These are phyloP conservation scores for Gossypium arboreum DNA, from an alignment of 345 rosid species.

Conservation along the genomic window DNA sequence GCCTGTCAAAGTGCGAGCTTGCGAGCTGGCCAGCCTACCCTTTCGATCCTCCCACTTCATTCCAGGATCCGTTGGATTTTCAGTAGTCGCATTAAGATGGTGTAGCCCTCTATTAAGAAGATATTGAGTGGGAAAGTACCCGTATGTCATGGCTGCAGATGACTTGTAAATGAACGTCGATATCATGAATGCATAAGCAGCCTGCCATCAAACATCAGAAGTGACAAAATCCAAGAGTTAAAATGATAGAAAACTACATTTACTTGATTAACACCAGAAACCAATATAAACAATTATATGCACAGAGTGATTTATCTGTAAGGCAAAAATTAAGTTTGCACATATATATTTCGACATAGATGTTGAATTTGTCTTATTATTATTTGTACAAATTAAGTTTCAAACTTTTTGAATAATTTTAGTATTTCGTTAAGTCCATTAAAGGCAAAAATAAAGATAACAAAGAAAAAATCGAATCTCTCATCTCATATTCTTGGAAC, in stretches of 20 bases:
- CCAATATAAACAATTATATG: not conserved
- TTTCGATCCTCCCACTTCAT: conserved; percentile 67
- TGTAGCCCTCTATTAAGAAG: conserved; percentile 57
- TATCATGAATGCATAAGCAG: conserved; percentile 80
- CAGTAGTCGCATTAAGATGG: conserved; percentile 58
- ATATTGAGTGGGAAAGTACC: conserved; percentile 92
- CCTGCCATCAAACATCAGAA: conserved; percentile 37
- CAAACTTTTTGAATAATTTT: no score
- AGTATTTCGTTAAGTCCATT: no score
- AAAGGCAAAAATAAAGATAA: no score
- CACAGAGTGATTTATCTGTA: not conserved
- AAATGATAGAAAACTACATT: no score
- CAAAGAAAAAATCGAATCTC: no score
- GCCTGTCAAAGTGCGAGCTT: not conserved
- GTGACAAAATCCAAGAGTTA: conserved; percentile 3
- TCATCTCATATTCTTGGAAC: no score
- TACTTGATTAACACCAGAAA: conserved; percentile 10
- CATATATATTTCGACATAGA: no score
- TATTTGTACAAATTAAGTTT: no score
- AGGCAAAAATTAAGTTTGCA: not conserved
- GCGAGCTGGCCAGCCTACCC: conserved; percentile 44
- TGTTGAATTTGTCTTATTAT: no score
- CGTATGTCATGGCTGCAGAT: conserved; percentile 65
- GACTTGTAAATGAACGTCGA: conserved; percentile 80
- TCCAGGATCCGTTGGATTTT: conserved; percentile 64